Percentiles rank a stretch among this genome's conserved stretches.
Evolutionary conservation across 2,329 filamentous ascomycete genomes (phyloP).

Genomic region (Cadophora sp.): DNA sequence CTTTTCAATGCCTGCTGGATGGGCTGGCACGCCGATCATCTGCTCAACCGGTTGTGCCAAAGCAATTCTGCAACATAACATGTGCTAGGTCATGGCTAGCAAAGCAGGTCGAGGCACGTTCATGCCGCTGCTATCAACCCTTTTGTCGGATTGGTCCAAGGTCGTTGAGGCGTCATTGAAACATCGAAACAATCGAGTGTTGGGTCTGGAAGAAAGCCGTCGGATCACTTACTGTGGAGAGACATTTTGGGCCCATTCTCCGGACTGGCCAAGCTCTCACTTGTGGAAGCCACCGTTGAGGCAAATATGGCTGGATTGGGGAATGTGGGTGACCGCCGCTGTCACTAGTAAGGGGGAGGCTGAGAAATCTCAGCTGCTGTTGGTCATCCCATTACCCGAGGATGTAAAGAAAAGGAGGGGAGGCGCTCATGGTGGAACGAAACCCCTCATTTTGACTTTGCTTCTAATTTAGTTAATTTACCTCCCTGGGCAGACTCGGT

Average conservation of each 20-base stretch:
- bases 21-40: slow-evolving; percentile 7
- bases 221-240: background rate
- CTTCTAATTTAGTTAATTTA: background rate
- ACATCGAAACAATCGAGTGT: slow-evolving; percentile 7
- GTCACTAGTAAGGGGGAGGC: slow-evolving; percentile 10
- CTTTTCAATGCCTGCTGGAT: slow-evolving; percentile 17
- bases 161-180: slow-evolving; percentile 1
- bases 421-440: background rate
- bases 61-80: slow-evolving; percentile 6
- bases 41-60: background rate
- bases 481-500: too few species aligned
- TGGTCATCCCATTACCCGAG: background rate
- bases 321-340: background rate
- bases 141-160: slow-evolving; percentile 10
- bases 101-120: background rate
- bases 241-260: background rate
- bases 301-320: background rate
- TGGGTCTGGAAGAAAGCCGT: background rate
- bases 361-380: background rate
- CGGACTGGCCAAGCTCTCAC: background rate
- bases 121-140: slow-evolving; percentile 9
- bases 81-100: slow-evolving; percentile 8
- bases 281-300: slow-evolving; percentile 5
- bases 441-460: background rate
- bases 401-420: background rate